Conservation (phyloP, 768 basidiomycete genomes). For the Phylloporus scabripes region DNA sequence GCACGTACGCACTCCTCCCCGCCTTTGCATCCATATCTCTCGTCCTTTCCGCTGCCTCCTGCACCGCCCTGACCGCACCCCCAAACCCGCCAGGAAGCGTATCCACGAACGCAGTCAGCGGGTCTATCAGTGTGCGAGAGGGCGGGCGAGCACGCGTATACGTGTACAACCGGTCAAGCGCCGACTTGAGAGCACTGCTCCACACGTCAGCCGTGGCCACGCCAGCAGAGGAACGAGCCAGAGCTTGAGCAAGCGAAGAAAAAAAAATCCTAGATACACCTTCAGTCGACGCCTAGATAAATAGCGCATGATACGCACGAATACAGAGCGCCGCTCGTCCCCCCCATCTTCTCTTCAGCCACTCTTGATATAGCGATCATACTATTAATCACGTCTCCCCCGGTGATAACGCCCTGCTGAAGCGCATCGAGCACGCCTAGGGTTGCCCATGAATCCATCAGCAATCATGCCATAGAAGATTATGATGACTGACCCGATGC, state of each 20-base stretch:
- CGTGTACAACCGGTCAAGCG: constrained; percentile 60
- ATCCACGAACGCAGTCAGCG: constrained; percentile 70
- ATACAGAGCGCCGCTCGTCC: constrained; percentile 86
- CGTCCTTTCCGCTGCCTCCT: constrained; percentile 66
- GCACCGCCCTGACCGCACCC: constrained; percentile 55
- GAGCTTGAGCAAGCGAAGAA: constrained; percentile 74
- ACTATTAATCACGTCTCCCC: constrained; percentile 58
- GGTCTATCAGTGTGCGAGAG: constrained; percentile 90
- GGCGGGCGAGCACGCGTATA: constrained; percentile 89
- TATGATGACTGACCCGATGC: constrained; percentile 47
- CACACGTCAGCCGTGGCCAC: constrained; percentile 46
- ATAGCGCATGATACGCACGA: constrained; percentile 51
- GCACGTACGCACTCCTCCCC: constrained; percentile 85
- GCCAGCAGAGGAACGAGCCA: constrained; percentile 38
- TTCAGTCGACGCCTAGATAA: not conserved
- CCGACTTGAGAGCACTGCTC: constrained; percentile 51
- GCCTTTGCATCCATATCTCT: constrained; percentile 76
- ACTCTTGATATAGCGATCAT: constrained; percentile 66
- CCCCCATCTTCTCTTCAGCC: constrained; percentile 84
- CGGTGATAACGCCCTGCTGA: constrained; percentile 48
- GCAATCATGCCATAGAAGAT: not conserved
- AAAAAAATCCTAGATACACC: constrained; percentile 69
- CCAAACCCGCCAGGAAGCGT: constrained; percentile 33
- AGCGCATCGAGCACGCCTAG: constrained; percentile 60
- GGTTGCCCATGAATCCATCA: not conserved